Evolutionary conservation across 192 early-diverging fungal species (phyloP).

Genomic region (Podila clonocystis): DNA sequence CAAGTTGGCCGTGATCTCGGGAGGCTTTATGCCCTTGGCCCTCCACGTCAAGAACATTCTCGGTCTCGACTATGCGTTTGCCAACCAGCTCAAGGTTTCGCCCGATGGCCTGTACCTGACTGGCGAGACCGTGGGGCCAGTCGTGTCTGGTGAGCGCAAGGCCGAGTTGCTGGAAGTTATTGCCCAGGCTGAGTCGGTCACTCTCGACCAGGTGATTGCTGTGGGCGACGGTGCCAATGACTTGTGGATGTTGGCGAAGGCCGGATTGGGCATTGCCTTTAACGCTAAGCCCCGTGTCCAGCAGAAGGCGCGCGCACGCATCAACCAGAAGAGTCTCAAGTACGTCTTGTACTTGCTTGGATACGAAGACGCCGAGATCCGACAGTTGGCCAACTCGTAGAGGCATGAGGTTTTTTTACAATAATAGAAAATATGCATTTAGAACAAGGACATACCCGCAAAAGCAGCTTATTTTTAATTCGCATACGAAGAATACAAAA

Average conservation of each 20-base stretch:
- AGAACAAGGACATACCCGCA: not conserved
- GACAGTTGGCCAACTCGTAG: constrained; percentile 60
- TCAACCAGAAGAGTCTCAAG: constrained; percentile 94
- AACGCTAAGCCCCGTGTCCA: constrained; percentile 99
- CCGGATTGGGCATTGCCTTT: constrained; percentile 96
- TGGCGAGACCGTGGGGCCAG: constrained; percentile 88
- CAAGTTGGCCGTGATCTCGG: constrained; percentile 95
- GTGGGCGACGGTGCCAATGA: constrained; percentile 99
- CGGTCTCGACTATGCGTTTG: constrained; percentile 97
- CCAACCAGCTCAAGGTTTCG: constrained; percentile 90
- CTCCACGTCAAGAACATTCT: constrained; percentile 90
- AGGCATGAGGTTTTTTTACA: not conserved
- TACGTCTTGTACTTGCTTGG: constrained; percentile 92
- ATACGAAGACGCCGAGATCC: constrained; percentile 81
- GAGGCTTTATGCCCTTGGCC: constrained; percentile 96
- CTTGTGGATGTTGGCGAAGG: constrained; percentile 91
- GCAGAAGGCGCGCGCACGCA: constrained; percentile 83
- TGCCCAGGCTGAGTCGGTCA: constrained; percentile 91
- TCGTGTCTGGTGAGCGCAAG: constrained; percentile 93
- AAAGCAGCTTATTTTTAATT: too few species aligned
- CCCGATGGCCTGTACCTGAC: constrained; percentile 85
- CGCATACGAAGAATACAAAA: too few species aligned
- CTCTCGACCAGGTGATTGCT: constrained; percentile 93
- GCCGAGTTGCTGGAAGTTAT: constrained; percentile 96
- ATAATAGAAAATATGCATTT: not conserved